Conservation (phyloP, 441 rosid species). For the Bruguiera hainesii region DNA sequence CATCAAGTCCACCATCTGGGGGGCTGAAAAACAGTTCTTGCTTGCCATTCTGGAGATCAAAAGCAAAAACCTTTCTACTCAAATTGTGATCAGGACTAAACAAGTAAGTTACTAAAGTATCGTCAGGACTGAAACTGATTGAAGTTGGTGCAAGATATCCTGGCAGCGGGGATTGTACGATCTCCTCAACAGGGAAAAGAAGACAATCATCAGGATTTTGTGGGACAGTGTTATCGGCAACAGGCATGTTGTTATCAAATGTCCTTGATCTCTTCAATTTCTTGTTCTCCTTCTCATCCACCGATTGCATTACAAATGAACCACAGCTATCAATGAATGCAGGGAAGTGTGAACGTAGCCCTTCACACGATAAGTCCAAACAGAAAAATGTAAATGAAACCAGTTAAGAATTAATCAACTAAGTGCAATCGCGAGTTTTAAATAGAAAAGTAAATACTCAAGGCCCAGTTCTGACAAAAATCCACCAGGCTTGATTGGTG, state of each 20-base stretch:
- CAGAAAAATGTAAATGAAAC: not conserved
- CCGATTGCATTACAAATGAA: constrained; percentile 57
- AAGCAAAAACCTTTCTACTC: constrained; percentile 61
- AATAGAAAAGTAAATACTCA: too few relatives aligned
- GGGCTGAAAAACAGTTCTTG: constrained; percentile 68
- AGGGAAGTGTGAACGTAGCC: constrained; percentile 21
- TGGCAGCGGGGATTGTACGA: constrained; percentile 84
- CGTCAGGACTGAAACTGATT: constrained; percentile 86
- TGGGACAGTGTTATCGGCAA: constrained; percentile 42
- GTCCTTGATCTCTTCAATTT: constrained; percentile 49
- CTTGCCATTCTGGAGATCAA: constrained; percentile 55
- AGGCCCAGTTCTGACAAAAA: too few relatives aligned
- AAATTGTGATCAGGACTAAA: constrained; percentile 72
- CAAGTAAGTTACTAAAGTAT: constrained; percentile 55
- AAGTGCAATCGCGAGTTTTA: not conserved
- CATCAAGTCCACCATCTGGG: constrained; percentile 89
- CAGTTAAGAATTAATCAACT: not conserved
- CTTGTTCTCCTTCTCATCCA: constrained; percentile 39
- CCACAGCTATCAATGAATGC: constrained; percentile 17
- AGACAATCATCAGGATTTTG: constrained; percentile 40
- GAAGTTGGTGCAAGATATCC: constrained; percentile 79
- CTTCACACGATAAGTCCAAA: not conserved
- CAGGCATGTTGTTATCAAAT: constrained; percentile 45
- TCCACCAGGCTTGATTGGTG: too few relatives aligned
- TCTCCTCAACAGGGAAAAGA: constrained; percentile 67